These are phyloP conservation scores for Sideroxylon spinosum DNA, from an alignment of 179 eudicot species.

Conservation along the genomic window DNA sequence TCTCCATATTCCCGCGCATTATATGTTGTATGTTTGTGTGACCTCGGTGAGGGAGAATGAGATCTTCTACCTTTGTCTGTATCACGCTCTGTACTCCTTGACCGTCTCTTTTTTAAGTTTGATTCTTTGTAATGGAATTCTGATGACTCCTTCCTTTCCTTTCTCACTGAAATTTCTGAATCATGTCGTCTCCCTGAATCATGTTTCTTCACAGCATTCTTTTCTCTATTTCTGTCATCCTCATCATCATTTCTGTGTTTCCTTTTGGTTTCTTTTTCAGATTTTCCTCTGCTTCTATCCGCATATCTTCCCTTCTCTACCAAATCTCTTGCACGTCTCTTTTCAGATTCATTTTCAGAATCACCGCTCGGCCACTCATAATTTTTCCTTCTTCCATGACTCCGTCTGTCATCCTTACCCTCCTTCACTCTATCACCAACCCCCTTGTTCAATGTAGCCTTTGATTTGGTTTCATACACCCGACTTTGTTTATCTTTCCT, in stretches of 20 bases:
- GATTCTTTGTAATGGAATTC: constrained; percentile 42
- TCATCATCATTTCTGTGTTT: constrained; percentile 50
- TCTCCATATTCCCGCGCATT: constrained; percentile 45
- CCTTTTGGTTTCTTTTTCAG: constrained; percentile 47
- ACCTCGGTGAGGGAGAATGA: constrained; percentile 57
- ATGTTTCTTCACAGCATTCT: constrained; percentile 41
- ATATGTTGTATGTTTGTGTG: constrained; percentile 41
- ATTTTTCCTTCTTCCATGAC: constrained; percentile 32
- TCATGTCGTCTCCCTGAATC: constrained; percentile 36
- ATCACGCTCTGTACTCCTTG: constrained; percentile 69
- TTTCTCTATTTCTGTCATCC: constrained; percentile 48
- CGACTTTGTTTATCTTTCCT: constrained; percentile 32
- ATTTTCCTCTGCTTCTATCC: constrained; percentile 51
- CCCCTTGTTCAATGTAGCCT: constrained; percentile 26
- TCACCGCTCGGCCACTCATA: constrained; percentile 36
- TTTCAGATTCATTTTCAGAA: constrained; percentile 37
- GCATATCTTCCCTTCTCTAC: constrained; percentile 33
- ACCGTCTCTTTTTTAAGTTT: constrained; percentile 60
- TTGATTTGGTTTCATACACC: constrained; percentile 34
- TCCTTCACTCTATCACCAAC: constrained; percentile 20
- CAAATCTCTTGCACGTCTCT: constrained; percentile 35
- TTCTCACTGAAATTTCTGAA: constrained; percentile 38
- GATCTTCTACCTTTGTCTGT: constrained; percentile 55
- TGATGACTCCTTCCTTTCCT: constrained; percentile 37
- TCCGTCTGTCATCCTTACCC: constrained; percentile 34